Evolutionary conservation across 345 rosid genomes (phyloP).

Genomic region (Brassica incana): DNA sequence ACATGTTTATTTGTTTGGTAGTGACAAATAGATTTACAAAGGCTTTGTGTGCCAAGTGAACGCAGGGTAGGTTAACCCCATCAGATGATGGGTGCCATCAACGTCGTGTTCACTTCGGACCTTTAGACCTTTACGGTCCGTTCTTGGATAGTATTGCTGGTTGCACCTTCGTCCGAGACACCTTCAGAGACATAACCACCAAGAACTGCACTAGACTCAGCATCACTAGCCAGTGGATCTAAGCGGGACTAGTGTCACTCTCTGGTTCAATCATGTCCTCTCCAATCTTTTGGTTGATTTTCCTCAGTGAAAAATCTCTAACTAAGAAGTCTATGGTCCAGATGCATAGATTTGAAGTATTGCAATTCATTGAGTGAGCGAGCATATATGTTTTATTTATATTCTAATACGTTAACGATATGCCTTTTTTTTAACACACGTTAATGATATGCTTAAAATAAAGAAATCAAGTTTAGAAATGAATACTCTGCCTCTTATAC

Average conservation of each 20-base stretch:
- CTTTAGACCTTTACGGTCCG: constrained; percentile 37
- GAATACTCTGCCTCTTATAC: too few species aligned
- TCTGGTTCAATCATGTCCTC: constrained; percentile 50
- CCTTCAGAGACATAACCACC: constrained; percentile 36
- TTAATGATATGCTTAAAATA: too few species aligned
- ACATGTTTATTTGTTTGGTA: not conserved
- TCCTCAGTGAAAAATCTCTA: constrained; percentile 42
- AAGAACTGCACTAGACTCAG: constrained; percentile 47
- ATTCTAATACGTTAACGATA: too few species aligned
- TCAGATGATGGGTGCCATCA: constrained; percentile 40
- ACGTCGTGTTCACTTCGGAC: constrained; percentile 42
- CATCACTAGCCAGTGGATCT: constrained; percentile 47
- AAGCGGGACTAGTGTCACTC: constrained; percentile 49
- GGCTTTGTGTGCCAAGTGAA: constrained; percentile 48
- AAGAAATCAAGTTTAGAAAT: too few species aligned
- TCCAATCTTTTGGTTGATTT: constrained; percentile 46
- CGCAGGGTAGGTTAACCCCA: constrained; percentile 48
- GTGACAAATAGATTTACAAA: constrained; percentile 51
- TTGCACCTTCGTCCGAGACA: constrained; percentile 50
- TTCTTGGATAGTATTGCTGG: constrained; percentile 48
- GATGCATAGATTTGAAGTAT: constrained; percentile 28
- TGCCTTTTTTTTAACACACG: too few species aligned
- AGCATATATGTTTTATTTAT: not conserved
- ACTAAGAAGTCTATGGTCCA: constrained; percentile 27
- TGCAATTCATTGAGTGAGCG: not conserved